Evolutionary conservation across 2,329 filamentous ascomycete genomes (phyloP), one percentile per base, ranked within the genome.

Genomic region (Calonectria multiphialidica): DNA sequence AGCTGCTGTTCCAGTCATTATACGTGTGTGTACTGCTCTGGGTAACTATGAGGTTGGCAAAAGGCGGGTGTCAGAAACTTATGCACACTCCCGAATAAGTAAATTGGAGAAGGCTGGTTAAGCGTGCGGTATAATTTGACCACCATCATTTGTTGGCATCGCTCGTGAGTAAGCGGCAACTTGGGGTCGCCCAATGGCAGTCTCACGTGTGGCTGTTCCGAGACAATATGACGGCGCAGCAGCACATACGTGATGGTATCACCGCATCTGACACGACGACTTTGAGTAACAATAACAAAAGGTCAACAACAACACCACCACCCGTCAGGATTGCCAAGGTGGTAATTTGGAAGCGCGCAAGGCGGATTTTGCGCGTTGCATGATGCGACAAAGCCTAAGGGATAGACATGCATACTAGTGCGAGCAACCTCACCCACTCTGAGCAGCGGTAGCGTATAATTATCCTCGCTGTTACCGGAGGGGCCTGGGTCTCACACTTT

Each of bases 181-280:
- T 59, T 23, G 44, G 18, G 25, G 25, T 33, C 33, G 28, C 42
- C 67, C 63, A 70, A 69, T 68, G 50, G 40, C 18, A 53, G 16
- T n/a, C 55, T 67, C 44, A 62, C 67, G 47, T 64, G 57, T 71
- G 69, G 57, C 64, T 57, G 37, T 64, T 62, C 49, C n/a, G 64
- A 63, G 63, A 67, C 69, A 67, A 47, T 18, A 67, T 57, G 64
- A 68, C 37, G 69, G 69, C 69, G 69, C 69, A 71, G 69, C 64
- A 71, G 21, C 25, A 63, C 45, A n/a, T 53, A 61, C 53, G 40
- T 55, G 40, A 71, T 35, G 28, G 16, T 25, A 66, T 62, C 30
- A 55, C 37, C 15, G 23, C 37, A 50, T 53, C 68, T 70, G 68
- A 66, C 53, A 35, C 42, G 35, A 37, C 33, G 33, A 25, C 16